Evolutionary conservation across 257 asterid genomes (phyloP), one percentile per base, ranked within the genome.

Genomic region (Solanum dulcamara): DNA sequence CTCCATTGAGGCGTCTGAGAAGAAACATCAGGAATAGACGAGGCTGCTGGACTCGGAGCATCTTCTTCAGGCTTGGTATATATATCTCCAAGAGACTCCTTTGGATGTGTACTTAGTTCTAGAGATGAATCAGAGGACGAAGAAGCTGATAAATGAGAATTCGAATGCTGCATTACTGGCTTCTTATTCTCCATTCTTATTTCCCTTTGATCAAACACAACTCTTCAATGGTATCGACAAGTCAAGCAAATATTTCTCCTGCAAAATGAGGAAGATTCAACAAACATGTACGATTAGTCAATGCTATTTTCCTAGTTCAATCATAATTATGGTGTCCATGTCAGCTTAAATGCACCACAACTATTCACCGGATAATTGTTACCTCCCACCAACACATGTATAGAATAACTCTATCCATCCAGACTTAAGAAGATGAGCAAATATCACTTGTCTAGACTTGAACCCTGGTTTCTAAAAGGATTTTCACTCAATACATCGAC

Each of bases 1-100:
- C 90, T 88, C 92, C 93, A 74, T 17, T 81, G 86, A 40, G 92
- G 84, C 10, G 83, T 46, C 18, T 59, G 87, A 48, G 84, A 11
- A 17, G 86, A 42, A 42, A 74, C 5, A 7, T 55, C 84, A 2
- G 86, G 87, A 3, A 68, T 55, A 3, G 87, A 32, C 33, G 35
- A 57, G 53, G 81, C 70, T 18, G 46, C 91, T 6, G 83, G 86
- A 33, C 30, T 81, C 2, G 83, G 59, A 57, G n/a, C 92, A 14
- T 86, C 91, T 26, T 53, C 44, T 83, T 88, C 87, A 7, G 86
- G 68, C 57, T 85, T 87, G 30, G 50, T 3, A 2, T 74, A 67
- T 62, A 60, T 11, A 64, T 60, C 85, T n/a, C 72, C 74, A 30
- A 59, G n/a, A 28, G 20, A 51, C 17, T 40, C 85, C 15, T 81